Evolutionary conservation across 2,329 filamentous ascomycete species (phyloP).

Genomic region (Pestalotiopsis sp.): DNA sequence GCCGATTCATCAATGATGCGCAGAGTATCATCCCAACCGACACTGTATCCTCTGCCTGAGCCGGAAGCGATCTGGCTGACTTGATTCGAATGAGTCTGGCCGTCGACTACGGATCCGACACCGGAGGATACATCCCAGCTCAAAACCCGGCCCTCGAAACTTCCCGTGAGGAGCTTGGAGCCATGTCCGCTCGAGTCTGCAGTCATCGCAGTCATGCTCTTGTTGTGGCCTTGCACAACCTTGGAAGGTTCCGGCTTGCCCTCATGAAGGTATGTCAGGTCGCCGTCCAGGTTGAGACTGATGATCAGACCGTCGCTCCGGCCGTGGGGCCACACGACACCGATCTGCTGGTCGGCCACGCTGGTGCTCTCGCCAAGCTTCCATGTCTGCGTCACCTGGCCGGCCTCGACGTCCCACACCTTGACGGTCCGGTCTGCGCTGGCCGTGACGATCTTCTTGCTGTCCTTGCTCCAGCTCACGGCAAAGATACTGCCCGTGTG

Average conservation of each 20-base stretch:
- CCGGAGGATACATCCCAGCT: conserved; percentile 80
- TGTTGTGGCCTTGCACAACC: conserved; percentile 85
- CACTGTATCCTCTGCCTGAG: conserved; percentile 73
- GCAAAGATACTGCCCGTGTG: conserved; percentile 94
- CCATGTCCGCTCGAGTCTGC: conserved; percentile 56
- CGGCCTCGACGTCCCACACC: conserved; percentile 87
- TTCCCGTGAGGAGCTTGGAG: conserved; percentile 81
- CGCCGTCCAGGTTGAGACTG: conserved; percentile 83
- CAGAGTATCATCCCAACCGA: conserved; percentile 93
- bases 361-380: conserved; percentile 77
- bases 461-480: conserved; percentile 87
- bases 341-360: conserved; percentile 86
- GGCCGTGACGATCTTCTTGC: conserved; percentile 83
- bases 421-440: conserved; percentile 95
- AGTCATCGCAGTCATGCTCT: conserved; percentile 80
- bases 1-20: conserved; percentile 75
- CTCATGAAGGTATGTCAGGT: conserved; percentile 85
- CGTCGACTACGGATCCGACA: conserved; percentile 71
- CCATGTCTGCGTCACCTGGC: conserved; percentile 81
- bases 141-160: conserved; percentile 86
- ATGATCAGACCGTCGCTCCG: conserved; percentile 86
- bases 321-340: conserved; percentile 85
- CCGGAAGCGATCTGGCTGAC: conserved; percentile 73
- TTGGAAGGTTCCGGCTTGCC: conserved; percentile 70
- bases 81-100: conserved; percentile 83